Evolutionary conservation across 2,329 filamentous ascomycete genomes (phyloP).

Genomic region (Ceratocystis diversiconidia): DNA sequence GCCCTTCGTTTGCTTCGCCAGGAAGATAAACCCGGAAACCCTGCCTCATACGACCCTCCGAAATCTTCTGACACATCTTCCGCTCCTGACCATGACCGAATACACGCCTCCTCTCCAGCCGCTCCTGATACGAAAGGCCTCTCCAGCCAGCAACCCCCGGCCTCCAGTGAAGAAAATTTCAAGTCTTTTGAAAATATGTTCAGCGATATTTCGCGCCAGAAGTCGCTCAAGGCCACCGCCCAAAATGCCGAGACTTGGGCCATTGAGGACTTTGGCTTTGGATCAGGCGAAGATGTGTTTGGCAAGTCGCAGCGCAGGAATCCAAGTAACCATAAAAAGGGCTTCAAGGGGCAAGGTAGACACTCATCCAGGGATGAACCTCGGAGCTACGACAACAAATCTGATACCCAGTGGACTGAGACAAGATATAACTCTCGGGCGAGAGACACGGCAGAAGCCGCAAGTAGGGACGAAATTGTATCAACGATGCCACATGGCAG

Average conservation of each 20-base stretch:
- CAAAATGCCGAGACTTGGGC: constrained; percentile 9
- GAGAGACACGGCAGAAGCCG: too few species aligned
- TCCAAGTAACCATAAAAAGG: not conserved
- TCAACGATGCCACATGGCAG: too few species aligned
- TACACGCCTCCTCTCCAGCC: not conserved
- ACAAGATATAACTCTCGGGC: too few species aligned
- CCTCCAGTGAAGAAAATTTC: not conserved
- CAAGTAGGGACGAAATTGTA: too few species aligned
- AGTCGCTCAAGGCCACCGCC: constrained; percentile 4
- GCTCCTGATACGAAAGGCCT: not conserved
- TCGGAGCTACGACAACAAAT: not conserved
- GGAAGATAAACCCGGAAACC: not conserved
- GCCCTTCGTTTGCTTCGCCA: not conserved
- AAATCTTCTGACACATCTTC: not conserved
- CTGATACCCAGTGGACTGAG: not conserved
- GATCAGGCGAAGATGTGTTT: constrained; percentile 3
- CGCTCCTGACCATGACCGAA: not conserved
- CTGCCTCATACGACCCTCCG: not conserved
- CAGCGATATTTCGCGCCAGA: not conserved
- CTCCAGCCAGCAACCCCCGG: not conserved
- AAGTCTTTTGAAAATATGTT: constrained; percentile 12
- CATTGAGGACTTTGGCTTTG: constrained; percentile 17
- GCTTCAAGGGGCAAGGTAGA: not conserved
- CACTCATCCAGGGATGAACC: not conserved
- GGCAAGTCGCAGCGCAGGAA: not conserved